These are phyloP conservation scores for Umbellularia californica DNA, from an alignment of 164 flowering plant species.

Conservation along the genomic window DNA sequence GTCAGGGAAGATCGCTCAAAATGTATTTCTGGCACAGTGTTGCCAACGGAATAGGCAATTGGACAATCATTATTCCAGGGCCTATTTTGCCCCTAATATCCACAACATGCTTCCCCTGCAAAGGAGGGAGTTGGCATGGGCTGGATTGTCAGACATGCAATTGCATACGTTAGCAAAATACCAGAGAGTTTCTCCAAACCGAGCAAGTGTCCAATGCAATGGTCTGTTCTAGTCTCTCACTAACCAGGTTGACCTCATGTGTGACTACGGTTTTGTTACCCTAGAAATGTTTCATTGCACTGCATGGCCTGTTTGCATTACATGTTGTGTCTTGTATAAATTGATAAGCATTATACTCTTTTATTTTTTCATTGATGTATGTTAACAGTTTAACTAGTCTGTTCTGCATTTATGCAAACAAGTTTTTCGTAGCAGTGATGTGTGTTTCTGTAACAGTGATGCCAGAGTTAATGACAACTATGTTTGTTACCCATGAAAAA, in stretches of 20 bases:
- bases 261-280: constrained; percentile 13
- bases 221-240: constrained; percentile 90
- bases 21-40: constrained; percentile 57
- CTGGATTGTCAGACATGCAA: constrained; percentile 63
- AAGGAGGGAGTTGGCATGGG: constrained; percentile 73
- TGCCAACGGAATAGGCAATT: constrained; percentile 62
- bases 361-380: background rate
- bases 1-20: constrained; percentile 78
- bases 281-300: background rate
- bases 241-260: constrained; percentile 41
- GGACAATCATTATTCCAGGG: constrained; percentile 40
- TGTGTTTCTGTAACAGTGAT: background rate
- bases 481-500: too few relatives aligned
- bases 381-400: background rate
- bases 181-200: constrained; percentile 46
- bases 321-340: background rate
- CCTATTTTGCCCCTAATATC: constrained; percentile 41
- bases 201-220: constrained; percentile 70
- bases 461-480: background rate
- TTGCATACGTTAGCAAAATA: constrained; percentile 45
- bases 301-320: background rate
- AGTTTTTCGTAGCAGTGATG: background rate
- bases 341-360: too few relatives aligned
- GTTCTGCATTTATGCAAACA: background rate
- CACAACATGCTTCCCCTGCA: constrained; percentile 56